Conservation (phyloP, 2,329 filamentous ascomycete species). For the Raffaelea ambrosiae region DNA sequence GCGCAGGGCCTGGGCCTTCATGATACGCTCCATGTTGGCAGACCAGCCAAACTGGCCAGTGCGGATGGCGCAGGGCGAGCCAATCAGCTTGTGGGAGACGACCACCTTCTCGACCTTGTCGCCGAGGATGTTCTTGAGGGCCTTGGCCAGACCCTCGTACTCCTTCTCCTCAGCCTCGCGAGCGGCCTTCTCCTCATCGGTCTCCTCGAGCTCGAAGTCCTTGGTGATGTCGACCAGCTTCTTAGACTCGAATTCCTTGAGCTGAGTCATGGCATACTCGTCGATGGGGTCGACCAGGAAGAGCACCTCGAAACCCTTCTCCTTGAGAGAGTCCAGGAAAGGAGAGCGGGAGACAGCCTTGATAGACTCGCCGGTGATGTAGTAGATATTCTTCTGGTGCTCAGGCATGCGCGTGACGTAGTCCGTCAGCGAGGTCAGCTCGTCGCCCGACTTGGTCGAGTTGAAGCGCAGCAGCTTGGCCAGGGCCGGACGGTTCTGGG, state of each 20-base stretch:
- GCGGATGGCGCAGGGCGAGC: conserved; percentile 94
- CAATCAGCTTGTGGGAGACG: conserved; percentile 93
- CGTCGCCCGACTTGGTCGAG: conserved; percentile 98
- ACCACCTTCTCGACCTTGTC: conserved; percentile 99
- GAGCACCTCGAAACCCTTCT: conserved; percentile 98
- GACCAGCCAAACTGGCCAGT: conserved; percentile 99
- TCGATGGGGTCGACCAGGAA: conserved; percentile 99
- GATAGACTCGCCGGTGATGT: conserved; percentile 99
- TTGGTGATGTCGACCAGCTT: conserved; percentile 99
- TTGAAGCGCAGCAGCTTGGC: conserved; percentile 98
- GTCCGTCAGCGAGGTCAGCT: conserved; percentile 89
- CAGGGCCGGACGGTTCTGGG: conserved; percentile 85
- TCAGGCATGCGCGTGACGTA: conserved; percentile 99
- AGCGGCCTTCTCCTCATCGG: conserved; percentile 94
- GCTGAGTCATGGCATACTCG: conserved; percentile 98
- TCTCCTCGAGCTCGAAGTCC: conserved; percentile 99
- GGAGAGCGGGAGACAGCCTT: conserved; percentile 97
- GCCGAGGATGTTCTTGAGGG: conserved; percentile 96
- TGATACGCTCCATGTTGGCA: conserved; percentile 99
- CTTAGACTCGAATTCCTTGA: conserved; percentile 99
- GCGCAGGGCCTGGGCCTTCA: conserved; percentile 99
- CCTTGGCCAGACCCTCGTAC: conserved; percentile 89
- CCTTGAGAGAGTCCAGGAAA: conserved; percentile 97
- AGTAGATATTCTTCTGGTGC: conserved; percentile 99
- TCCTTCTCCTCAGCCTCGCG: conserved; percentile 98